These are phyloP conservation scores for Papiliotrema nemorosa DNA, from an alignment of 1,284 basidiomycete genomes.

Conservation along the genomic window DNA sequence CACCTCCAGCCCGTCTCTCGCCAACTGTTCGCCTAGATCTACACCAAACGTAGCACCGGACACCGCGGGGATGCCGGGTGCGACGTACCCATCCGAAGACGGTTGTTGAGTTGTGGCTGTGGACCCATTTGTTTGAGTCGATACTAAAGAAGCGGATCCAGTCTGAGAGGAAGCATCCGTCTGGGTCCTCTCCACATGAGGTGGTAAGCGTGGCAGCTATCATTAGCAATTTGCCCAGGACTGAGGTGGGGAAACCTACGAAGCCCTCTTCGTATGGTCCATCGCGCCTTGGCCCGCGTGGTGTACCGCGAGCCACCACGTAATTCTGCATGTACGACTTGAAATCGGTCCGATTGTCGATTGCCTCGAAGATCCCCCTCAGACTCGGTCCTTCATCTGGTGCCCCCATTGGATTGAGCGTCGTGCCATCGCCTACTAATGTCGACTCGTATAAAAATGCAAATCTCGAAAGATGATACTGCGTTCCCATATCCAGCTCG, in stretches of 20 bases:
- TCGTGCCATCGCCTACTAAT: slow-evolving; percentile 84
- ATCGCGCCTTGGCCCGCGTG: slow-evolving; percentile 69
- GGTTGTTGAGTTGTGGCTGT: slow-evolving; percentile 9
- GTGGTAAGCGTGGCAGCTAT: slow-evolving; percentile 41
- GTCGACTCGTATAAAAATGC: slow-evolving; percentile 92
- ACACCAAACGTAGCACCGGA: slow-evolving; percentile 74
- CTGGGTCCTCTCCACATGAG: slow-evolving; percentile 33
- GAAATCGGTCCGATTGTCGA: slow-evolving; percentile 94
- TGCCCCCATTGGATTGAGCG: slow-evolving; percentile 45
- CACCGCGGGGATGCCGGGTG: slow-evolving; percentile 28
- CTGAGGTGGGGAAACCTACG: slow-evolving; percentile 54
- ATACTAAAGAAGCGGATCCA: neutral
- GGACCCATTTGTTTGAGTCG: slow-evolving; percentile 5
- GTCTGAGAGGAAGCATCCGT: slow-evolving; percentile 1
- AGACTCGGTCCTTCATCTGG: slow-evolving; percentile 63
- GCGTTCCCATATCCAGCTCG: slow-evolving; percentile 93
- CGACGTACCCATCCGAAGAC: slow-evolving; percentile 19
- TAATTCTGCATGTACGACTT: slow-evolving; percentile 97
- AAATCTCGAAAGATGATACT: slow-evolving; percentile 93
- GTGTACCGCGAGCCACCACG: slow-evolving; percentile 68
- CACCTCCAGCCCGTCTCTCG: slow-evolving; percentile 80
- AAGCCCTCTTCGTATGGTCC: slow-evolving; percentile 82
- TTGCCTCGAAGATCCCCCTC: slow-evolving; percentile 79
- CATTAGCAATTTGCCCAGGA: neutral
- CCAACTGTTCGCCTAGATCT: slow-evolving; percentile 86